These are phyloP conservation scores for Juncus effusus DNA, from an alignment of 176 grass and related monocot genomes.

Conservation along the genomic window DNA sequence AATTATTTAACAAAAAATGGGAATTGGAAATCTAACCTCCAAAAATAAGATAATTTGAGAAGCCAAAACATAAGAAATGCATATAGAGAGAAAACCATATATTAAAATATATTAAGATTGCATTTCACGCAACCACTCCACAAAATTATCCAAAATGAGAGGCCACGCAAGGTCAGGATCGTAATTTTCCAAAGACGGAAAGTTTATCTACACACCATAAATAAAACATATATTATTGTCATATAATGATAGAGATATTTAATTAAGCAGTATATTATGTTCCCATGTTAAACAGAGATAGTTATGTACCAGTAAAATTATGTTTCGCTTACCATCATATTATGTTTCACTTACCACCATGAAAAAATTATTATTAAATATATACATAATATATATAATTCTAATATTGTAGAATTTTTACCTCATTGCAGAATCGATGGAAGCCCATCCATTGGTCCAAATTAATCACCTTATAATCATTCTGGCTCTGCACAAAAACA, in stretches of 20 bases:
- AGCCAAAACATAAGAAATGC: no score
- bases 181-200: constrained; percentile 94
- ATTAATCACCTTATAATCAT: constrained; percentile 99
- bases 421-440: constrained; percentile 96
- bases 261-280: neutral
- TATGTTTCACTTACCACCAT: no score
- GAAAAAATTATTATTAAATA: no score
- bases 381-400: no score
- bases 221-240: constrained; percentile 13
- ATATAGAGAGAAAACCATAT: no score
- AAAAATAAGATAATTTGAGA: no score
- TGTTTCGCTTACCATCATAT: no score
- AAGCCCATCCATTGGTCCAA: constrained; percentile 99
- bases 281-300: neutral
- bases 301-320: neutral
- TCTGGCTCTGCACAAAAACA: constrained; percentile 57
- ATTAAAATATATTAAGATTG: constrained; percentile 17
- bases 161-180: constrained; percentile 91
- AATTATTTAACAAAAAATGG: no score
- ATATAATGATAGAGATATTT: constrained; percentile 8
- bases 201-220: constrained; percentile 73
- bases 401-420: constrained; percentile 11
- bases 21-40: no score
- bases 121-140: constrained; percentile 81
- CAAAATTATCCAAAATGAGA: constrained; percentile 98